Evolutionary conservation across 441 rosid genomes (phyloP).

Genomic region (Isatis lusitanica): DNA sequence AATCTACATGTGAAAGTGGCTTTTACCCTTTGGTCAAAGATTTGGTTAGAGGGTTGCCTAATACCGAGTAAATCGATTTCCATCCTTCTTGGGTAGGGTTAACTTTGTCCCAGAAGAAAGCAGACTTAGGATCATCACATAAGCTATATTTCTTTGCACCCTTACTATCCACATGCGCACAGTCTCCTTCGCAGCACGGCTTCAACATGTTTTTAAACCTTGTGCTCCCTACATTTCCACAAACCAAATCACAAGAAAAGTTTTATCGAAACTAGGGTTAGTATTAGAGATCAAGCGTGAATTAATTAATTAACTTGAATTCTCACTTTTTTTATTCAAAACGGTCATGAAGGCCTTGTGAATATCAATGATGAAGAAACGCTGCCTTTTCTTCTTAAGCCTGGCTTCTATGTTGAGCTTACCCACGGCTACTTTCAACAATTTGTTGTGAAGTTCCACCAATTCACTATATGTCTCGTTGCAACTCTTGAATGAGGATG

Average conservation of each 20-base stretch:
- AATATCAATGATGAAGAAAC: conserved; percentile 52
- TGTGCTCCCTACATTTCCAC: conserved; percentile 7
- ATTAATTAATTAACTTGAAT: background rate
- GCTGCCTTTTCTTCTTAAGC: conserved; percentile 14
- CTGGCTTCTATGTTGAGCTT: conserved; percentile 43
- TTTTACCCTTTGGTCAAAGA: background rate
- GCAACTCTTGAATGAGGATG: conserved; percentile 47
- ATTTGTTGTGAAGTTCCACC: conserved; percentile 54
- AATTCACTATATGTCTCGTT: conserved; percentile 43
- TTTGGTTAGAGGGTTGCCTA: background rate
- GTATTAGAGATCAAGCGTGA: background rate
- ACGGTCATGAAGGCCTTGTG: conserved; percentile 43
- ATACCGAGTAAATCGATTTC: conserved; percentile 12
- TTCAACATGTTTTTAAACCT: conserved; percentile 14
- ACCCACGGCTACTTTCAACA: conserved; percentile 45
- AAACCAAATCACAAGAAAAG: background rate
- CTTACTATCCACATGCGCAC: conserved; percentile 7
- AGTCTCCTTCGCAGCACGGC: conserved; percentile 29
- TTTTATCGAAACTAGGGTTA: background rate
- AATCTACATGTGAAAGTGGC: too few relatives aligned
- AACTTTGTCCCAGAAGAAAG: conserved; percentile 30
- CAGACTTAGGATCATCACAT: conserved; percentile 19
- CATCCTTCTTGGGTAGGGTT: conserved; percentile 26
- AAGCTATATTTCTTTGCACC: conserved; percentile 11
- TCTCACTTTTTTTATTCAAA: conserved; percentile 29